Conservation (phyloP, 73 alveolate genomes). For the Paramecium caudatum region DNA sequence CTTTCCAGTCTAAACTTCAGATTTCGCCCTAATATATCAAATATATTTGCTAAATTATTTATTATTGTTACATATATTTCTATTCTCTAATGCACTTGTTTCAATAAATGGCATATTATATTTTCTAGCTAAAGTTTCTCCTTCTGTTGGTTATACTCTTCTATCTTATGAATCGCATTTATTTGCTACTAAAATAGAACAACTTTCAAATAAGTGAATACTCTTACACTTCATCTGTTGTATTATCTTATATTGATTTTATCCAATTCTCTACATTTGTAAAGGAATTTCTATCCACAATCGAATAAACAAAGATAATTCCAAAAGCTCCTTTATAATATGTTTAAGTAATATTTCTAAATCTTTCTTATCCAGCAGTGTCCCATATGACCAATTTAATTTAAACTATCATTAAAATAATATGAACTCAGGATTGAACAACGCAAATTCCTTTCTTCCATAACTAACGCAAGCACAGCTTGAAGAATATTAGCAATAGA, state of each 20-base stretch:
- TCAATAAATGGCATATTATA: slow-evolving; percentile 76
- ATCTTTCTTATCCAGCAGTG: slow-evolving; percentile 94
- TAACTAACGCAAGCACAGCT: not conserved
- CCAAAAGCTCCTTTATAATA: slow-evolving; percentile 91
- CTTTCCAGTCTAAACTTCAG: slow-evolving; percentile 46
- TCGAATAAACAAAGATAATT: slow-evolving; percentile 85
- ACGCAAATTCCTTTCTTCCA: not conserved
- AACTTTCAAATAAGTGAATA: slow-evolving; percentile 3
- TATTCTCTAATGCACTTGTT: slow-evolving; percentile 74
- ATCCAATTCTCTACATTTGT: slow-evolving; percentile 74
- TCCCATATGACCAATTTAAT: slow-evolving; percentile 81
- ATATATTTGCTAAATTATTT: not conserved
- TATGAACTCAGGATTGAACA: slow-evolving; percentile 61
- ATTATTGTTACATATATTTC: slow-evolving; percentile 19
- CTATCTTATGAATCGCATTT: slow-evolving; percentile 78
- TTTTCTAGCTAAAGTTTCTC: slow-evolving; percentile 73
- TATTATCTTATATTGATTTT: slow-evolving; percentile 59
- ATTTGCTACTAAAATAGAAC: slow-evolving; percentile 80
- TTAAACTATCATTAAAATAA: slow-evolving; percentile 68
- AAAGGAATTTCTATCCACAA: slow-evolving; percentile 84
- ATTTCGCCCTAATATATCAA: slow-evolving; percentile 41
- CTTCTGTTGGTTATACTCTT: slow-evolving; percentile 69
- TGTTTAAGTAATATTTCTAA: slow-evolving; percentile 86
- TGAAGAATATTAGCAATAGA: not conserved
- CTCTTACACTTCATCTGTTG: slow-evolving; percentile 71